These are phyloP conservation scores for Talaromyces adpressus DNA, from an alignment of 495 filamentous ascomycete genomes.

Conservation along the genomic window DNA sequence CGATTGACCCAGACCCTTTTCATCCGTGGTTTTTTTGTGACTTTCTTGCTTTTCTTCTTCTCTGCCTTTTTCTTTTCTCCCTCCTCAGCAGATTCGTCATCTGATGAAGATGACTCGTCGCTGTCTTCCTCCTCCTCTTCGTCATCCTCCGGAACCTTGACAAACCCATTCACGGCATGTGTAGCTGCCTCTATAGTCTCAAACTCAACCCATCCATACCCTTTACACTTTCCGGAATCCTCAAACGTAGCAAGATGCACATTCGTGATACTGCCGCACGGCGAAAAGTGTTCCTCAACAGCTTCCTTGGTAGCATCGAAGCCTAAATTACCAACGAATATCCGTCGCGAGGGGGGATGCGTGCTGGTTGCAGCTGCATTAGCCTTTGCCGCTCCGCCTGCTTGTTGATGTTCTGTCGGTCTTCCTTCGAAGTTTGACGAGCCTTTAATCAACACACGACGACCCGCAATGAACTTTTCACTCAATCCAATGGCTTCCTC, in stretches of 20 bases:
- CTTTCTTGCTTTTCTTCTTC: conserved; percentile 30
- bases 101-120: conserved; percentile 23
- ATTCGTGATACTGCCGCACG: conserved; percentile 72
- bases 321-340: conserved; percentile 88
- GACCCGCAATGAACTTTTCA: conserved; percentile 67
- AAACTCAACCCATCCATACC: conserved; percentile 92
- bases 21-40: conserved; percentile 49
- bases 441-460: conserved; percentile 87
- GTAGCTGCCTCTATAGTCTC: conserved; percentile 65
- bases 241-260: conserved; percentile 91
- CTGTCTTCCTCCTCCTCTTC: conserved; percentile 49
- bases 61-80: conserved; percentile 40
- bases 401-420: conserved; percentile 49
- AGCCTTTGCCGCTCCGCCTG: conserved; percentile 16
- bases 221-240: conserved; percentile 95
- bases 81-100: conserved; percentile 16
- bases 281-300: conserved; percentile 68
- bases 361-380: conserved; percentile 30
- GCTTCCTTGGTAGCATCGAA: conserved; percentile 81
- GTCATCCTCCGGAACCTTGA: conserved; percentile 56
- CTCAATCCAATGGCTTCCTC: conserved; percentile 67
- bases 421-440: conserved; percentile 79
- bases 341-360: conserved; percentile 61
- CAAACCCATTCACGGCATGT: conserved; percentile 75
- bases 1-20: conserved; percentile 77